Base-by-base conservation (phyloP, 1,139 yeast species). In the Hyphopichia fennica region DNA sequence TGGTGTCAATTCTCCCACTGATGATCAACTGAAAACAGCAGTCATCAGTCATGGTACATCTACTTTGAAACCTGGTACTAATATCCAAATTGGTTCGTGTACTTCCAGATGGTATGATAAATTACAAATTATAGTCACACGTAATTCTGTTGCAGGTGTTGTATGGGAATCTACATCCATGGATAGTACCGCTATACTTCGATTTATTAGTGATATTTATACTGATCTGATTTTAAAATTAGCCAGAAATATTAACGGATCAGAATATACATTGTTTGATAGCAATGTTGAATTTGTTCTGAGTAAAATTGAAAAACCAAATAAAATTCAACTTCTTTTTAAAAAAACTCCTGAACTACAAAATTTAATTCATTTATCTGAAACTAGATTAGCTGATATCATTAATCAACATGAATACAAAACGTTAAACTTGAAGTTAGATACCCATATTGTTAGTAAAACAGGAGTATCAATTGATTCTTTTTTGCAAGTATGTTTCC, bases 31-130 rank as follows among this genome's bases (percentile, higher is more conserved):
- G 25, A 75, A 75, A 48, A 63, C 74, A 1, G 45, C 59, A 30
- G 59, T 60, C 17, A 77, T 85, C 14, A 77, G 84, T 27, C 86
- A 84, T 56, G 95, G 95, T 20, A 75, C 86, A 3, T 75, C 86
- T 1, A 63, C 64, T 30, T 73, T 84, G 43, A 74, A 79, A 37
- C 63, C 68, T 2, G 68, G 68, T 18, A 66, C 75, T 25, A 87
- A 85, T 48, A 69, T 81, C 40, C 93, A 86, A 61, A 66, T 75
- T 13, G 95, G 95, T 16, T 79, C 89, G 2, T 86, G 93, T 65
- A 80, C 84, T 16, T 82, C 87, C 11, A 70, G 95, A 53, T 85
- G 91, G 87, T 85, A 84, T 56, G 95, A 86, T 58, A 86, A 86
- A 57, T 63, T 86, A 41, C 91, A 85, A 57, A 57, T 86, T 35